A percentile compares a stretch with the other conserved stretches of the same genome.
Evolutionary conservation across 139 green algal genomes (phyloP).

Genomic region (Deuterostichococcus epilithicus): DNA sequence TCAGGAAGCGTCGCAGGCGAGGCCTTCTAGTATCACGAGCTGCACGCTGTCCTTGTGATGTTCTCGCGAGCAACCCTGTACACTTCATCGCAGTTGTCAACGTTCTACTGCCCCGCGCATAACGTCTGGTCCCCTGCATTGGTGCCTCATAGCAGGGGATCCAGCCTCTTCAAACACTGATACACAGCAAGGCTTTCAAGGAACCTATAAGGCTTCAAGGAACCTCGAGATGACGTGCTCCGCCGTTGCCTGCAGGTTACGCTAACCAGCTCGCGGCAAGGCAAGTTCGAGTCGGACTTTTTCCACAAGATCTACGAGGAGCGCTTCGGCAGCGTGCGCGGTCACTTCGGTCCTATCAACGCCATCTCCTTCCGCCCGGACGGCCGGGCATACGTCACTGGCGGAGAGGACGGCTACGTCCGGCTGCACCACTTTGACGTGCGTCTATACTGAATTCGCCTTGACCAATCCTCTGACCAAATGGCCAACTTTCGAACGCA

Average conservation of each 20-base stretch:
- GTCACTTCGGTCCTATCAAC: conserved; percentile 99
- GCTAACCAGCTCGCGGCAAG: conserved; percentile 82
- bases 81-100: too few relatives aligned
- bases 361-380: conserved; percentile 88
- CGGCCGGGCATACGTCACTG: conserved; percentile 64
- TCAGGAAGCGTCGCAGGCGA: conserved; percentile 73
- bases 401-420: conserved; percentile 97
- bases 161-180: too few relatives aligned
- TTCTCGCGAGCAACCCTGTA: too few relatives aligned
- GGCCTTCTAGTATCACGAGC: too few relatives aligned
- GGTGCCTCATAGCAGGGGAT: too few relatives aligned
- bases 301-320: conserved; percentile 98
- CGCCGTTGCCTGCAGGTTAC: conserved; percentile 68
- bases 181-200: not conserved
- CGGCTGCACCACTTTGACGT: conserved; percentile 94
- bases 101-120: too few relatives aligned
- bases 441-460: too few relatives aligned
- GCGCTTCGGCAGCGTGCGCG: conserved; percentile 93
- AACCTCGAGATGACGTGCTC: not conserved
- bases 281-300: conserved; percentile 93
- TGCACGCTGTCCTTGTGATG: not conserved
- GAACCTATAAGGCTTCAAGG: too few relatives aligned
- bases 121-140: too few relatives aligned
- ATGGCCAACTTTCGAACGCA: too few relatives aligned
- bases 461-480: too few relatives aligned